phyloP scores from a whole-genome alignment of 805 yeast species.

The Clavispora phyllophila region DNA sequence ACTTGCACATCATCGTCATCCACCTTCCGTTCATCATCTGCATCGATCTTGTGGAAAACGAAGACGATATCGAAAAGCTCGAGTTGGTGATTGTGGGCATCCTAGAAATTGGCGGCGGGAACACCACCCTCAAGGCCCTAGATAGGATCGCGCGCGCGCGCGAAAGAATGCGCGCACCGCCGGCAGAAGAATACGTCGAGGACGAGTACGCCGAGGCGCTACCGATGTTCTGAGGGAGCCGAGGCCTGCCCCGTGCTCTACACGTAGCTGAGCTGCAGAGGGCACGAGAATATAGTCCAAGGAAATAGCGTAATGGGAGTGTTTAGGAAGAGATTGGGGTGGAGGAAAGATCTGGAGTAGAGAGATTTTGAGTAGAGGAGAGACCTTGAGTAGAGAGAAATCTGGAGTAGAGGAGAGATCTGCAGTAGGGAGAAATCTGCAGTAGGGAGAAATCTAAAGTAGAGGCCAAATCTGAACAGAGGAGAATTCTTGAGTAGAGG shows the following conservation, averaged over 20 bases:
- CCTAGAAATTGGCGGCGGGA: slow-evolving; percentile 22
- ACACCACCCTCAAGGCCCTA: slow-evolving; percentile 1
- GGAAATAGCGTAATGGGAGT: too few relatives aligned
- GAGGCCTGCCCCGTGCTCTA: too few relatives aligned
- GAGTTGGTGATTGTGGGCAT: slow-evolving; percentile 21
- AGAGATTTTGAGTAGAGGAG: too few relatives aligned
- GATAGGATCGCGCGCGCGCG: background rate
- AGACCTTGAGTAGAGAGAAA: too few relatives aligned
- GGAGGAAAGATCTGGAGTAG: too few relatives aligned
- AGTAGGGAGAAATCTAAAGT: too few relatives aligned
- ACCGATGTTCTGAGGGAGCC: background rate
- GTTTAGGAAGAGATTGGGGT: too few relatives aligned
- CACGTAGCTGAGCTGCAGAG: too few relatives aligned
- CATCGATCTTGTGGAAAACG: slow-evolving; percentile 15
- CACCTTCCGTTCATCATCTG: slow-evolving; percentile 19
- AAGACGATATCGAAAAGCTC: slow-evolving; percentile 19
- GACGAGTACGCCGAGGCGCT: background rate
- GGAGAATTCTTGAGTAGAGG: too few relatives aligned
- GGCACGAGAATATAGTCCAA: background rate
- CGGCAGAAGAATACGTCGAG: background rate
- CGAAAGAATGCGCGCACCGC: background rate
- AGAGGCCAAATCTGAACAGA: too few relatives aligned
- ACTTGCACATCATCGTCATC: slow-evolving; percentile 20
- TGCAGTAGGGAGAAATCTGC: too few relatives aligned
- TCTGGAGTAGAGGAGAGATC: too few relatives aligned